Percentiles rank a stretch among this genome's conserved stretches.
These are phyloP conservation scores for Stentor roeselii DNA, from an alignment of 73 alveolate species.

Conservation along the genomic window DNA sequence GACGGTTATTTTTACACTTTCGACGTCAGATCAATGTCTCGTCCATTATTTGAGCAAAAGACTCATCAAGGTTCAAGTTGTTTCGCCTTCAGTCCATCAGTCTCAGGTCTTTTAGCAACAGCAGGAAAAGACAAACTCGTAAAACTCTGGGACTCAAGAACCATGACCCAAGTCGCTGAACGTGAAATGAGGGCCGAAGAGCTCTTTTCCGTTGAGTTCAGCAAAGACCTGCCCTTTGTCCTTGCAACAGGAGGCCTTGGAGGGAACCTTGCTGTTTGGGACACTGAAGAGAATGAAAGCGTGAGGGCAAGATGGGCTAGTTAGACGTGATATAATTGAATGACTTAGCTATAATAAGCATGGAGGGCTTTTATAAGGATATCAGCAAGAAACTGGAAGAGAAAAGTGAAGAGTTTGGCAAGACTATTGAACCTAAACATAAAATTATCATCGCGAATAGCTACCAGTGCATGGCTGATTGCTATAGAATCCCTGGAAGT, in stretches of 20 bases:
- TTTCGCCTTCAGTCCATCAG: slow-evolving; percentile 74
- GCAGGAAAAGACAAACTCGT: slow-evolving; percentile 87
- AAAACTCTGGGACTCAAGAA: slow-evolving; percentile 67
- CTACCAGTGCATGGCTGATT: neutral
- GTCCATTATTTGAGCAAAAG: slow-evolving; percentile 65
- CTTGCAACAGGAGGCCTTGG: slow-evolving; percentile 89
- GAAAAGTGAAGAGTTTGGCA: neutral
- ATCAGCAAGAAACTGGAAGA: neutral
- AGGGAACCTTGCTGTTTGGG: slow-evolving; percentile 88
- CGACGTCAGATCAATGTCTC: slow-evolving; percentile 78
- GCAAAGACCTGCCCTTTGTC: slow-evolving; percentile 76
- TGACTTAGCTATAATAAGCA: too few relatives aligned
- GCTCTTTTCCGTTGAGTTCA: slow-evolving; percentile 64
- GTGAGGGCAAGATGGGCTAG: slow-evolving; percentile 8
- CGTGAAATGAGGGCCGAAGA: slow-evolving; percentile 62
- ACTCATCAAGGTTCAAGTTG: slow-evolving; percentile 85
- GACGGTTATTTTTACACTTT: slow-evolving; percentile 85
- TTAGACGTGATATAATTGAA: too few relatives aligned
- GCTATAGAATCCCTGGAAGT: neutral
- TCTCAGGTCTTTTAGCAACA: slow-evolving; percentile 78
- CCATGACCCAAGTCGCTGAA: slow-evolving; percentile 25
- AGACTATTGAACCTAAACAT: neutral
- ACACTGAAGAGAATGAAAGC: slow-evolving; percentile 64
- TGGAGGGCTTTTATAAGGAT: neutral
- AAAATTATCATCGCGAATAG: neutral